Base-by-base conservation (phyloP, 345 rosid species). In the Luvunga scandens region DNA sequence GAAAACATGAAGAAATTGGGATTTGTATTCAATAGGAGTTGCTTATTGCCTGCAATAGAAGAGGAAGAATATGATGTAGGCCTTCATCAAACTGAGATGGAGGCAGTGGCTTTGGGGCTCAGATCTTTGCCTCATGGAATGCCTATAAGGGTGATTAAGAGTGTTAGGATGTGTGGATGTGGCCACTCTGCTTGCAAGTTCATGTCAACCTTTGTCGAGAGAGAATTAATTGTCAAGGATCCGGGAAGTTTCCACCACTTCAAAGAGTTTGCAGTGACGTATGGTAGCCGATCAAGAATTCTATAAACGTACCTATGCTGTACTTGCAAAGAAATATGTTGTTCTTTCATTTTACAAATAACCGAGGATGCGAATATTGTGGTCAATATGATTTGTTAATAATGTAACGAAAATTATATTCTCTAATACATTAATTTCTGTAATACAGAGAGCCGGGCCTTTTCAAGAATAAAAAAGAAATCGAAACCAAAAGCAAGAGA, bases 151-250 rank as follows among this genome's bases (percentile, higher is more conserved):
- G 81, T 81, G 18, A 30, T 69, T 22, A 81, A 76, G 72, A 80
- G 69, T 77, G 76, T 38, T 53, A 62, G 77, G 68, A 81, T 81
- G 73, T 71, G 81, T 53, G 84, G 81, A 19, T 5, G 27, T 73
- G 68, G 78, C 63, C 81, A 81, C 65, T 61, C 70, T 28, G 78
- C 78, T 33, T 68, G 81, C 78, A 77, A 77, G 78, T 81, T 81
- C 66, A 77, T 81, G 70, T 81, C 84, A 62, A 73, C 75, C 18
- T 77, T 81, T 55, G 60, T 72, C 4, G 81, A 67, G 28, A 70
- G 75, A 53, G 80, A 75, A 65, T 45, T 75, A 79, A 77, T 76
- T 45, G 76, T 76, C 36, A 76, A 76, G 33, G 83, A 81, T 50
- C 73, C 33, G 13, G 71, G 77, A 76, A 76, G 62, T 59, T 76